Conservation (phyloP, 2,329 filamentous ascomycete species). For the Fragosphaeria purpurea region DNA sequence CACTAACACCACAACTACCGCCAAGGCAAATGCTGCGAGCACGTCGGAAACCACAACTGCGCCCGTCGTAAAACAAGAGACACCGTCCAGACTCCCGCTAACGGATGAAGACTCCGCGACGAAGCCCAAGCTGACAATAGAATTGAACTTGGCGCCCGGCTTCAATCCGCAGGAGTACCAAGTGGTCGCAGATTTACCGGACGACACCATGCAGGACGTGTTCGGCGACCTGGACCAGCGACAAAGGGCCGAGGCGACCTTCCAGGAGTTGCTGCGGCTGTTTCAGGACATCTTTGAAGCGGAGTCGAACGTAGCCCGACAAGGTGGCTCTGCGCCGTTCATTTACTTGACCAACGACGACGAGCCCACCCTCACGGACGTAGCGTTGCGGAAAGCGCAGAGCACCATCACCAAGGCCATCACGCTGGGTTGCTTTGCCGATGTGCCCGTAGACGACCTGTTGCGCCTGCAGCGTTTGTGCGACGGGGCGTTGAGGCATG, state of each 20-base stretch:
- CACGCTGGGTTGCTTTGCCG: slow-evolving; percentile 54
- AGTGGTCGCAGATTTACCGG: slow-evolving; percentile 35
- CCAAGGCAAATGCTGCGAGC: too few species aligned
- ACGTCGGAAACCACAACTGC: not conserved
- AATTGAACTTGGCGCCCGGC: slow-evolving; percentile 29
- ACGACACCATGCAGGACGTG: slow-evolving; percentile 45
- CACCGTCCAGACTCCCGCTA: not conserved
- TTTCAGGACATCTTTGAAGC: slow-evolving; percentile 66
- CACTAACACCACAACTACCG: not conserved
- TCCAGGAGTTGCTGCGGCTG: slow-evolving; percentile 59
- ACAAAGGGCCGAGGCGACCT: slow-evolving; percentile 66
- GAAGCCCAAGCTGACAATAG: slow-evolving; percentile 33
- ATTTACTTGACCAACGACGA: slow-evolving; percentile 47
- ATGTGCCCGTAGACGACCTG: slow-evolving; percentile 66
- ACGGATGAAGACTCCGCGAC: slow-evolving; percentile 8
- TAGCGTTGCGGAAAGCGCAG: slow-evolving; percentile 62
- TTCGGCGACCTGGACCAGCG: slow-evolving; percentile 65
- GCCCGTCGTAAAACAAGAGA: not conserved
- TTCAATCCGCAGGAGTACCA: slow-evolving; percentile 46
- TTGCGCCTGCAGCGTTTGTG: slow-evolving; percentile 68
- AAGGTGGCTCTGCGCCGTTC: slow-evolving; percentile 44
- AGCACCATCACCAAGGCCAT: slow-evolving; percentile 64
- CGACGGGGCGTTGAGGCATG: slow-evolving; percentile 60
- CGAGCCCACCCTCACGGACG: slow-evolving; percentile 54
- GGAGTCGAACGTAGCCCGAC: slow-evolving; percentile 56